A percentile compares a stretch with the other conserved stretches of the same genome.
These are phyloP conservation scores for Aeminium ludgeri DNA, from an alignment of 495 filamentous ascomycete genomes.

Conservation along the genomic window DNA sequence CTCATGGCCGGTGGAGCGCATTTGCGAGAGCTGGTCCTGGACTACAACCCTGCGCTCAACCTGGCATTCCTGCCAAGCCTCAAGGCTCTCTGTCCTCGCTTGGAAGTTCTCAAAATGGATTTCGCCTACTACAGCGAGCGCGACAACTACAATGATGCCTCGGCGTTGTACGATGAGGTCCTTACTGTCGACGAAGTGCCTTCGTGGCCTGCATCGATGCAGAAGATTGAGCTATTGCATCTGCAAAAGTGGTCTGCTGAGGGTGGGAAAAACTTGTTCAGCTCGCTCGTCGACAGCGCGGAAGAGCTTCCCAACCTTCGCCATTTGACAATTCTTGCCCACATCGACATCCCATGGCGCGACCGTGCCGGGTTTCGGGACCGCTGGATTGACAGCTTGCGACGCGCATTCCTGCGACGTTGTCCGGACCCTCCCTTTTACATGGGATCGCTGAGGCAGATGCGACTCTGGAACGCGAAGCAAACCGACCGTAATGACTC, in stretches of 20 bases:
- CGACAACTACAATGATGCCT: constrained; percentile 42
- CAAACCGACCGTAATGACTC: neutral
- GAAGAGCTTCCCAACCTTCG: constrained; percentile 45
- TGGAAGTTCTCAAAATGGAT: constrained; percentile 57
- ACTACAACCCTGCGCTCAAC: constrained; percentile 62
- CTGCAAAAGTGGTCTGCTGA: constrained; percentile 48
- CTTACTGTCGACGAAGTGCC: constrained; percentile 44
- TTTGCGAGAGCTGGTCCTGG: constrained; percentile 46
- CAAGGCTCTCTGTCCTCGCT: constrained; percentile 41
- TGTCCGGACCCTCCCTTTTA: constrained; percentile 33
- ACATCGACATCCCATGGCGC: constrained; percentile 58
- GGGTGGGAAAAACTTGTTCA: constrained; percentile 57
- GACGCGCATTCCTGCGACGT: constrained; percentile 45
- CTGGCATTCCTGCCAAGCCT: constrained; percentile 51
- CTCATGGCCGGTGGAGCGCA: constrained; percentile 43
- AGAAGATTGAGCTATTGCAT: constrained; percentile 52
- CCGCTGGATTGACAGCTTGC: constrained; percentile 49
- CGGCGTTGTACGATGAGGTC: constrained; percentile 51
- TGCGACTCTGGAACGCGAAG: constrained; percentile 18
- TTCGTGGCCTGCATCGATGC: constrained; percentile 54
- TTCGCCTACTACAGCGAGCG: constrained; percentile 46
- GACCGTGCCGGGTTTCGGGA: constrained; percentile 57
- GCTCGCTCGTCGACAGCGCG: constrained; percentile 54
- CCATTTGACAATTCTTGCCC: constrained; percentile 48
- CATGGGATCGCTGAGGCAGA: constrained; percentile 18